Conservation (phyloP, 2,329 filamentous ascomycete species). For the Amauroascus niger region DNA sequence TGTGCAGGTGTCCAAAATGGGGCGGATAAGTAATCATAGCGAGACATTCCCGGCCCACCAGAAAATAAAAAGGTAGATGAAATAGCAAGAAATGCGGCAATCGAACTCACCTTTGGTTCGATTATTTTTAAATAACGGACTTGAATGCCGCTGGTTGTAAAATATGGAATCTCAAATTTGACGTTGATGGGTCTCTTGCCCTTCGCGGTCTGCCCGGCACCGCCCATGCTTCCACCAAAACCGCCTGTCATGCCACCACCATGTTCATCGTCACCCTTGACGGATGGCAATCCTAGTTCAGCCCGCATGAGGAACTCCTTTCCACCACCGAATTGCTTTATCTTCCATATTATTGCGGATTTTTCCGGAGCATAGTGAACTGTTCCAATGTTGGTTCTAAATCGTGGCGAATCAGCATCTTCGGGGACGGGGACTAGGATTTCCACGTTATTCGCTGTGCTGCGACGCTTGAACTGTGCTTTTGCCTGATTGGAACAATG, state of each 20-base stretch:
- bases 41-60: not conserved
- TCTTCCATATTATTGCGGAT: slow-evolving; percentile 98
- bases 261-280: slow-evolving; percentile 88
- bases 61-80: not conserved
- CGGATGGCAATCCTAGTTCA: slow-evolving; percentile 85
- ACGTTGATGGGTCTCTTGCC: slow-evolving; percentile 95
- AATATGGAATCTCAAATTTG: slow-evolving; percentile 99
- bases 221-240: slow-evolving; percentile 94
- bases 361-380: slow-evolving; percentile 98
- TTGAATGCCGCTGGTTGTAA: slow-evolving; percentile 98
- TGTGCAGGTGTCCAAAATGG: slow-evolving; percentile 12
- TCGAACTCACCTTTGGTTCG: slow-evolving; percentile 76
- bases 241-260: slow-evolving; percentile 96
- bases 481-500: slow-evolving; percentile 48
- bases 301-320: slow-evolving; percentile 99
- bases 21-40: not conserved
- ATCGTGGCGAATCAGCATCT: slow-evolving; percentile 89
- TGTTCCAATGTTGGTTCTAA: slow-evolving; percentile 92
- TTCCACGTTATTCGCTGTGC: slow-evolving; percentile 97
- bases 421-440: slow-evolving; percentile 96
- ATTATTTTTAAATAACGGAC: slow-evolving; percentile 98
- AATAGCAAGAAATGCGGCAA: slow-evolving; percentile 3
- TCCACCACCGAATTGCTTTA: slow-evolving; percentile 97
- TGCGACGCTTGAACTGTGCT: slow-evolving; percentile 95
- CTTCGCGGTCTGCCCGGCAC: slow-evolving; percentile 66